Evolutionary conservation across 768 basidiomycete genomes (phyloP).

Genomic region (Amanita rubescens): DNA sequence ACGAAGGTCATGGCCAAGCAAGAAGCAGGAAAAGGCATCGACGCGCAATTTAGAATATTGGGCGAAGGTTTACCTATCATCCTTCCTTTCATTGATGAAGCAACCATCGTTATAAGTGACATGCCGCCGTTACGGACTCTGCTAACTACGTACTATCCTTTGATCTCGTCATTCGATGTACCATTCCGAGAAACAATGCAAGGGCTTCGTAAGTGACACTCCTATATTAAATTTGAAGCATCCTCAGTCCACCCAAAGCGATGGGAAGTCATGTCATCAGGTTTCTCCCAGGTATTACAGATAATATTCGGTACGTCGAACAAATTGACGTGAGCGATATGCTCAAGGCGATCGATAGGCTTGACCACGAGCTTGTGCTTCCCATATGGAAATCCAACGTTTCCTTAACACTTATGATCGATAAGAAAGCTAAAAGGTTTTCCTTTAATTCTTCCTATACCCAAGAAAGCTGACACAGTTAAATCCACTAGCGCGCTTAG

Average conservation of each 20-base stretch:
- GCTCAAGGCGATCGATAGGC: constrained; percentile 29
- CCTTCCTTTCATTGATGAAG: constrained; percentile 70
- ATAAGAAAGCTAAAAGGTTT: constrained; percentile 94
- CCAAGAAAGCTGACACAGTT: not conserved
- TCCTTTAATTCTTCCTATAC: constrained; percentile 9
- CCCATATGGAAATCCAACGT: constrained; percentile 93
- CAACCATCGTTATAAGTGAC: constrained; percentile 52
- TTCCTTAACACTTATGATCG: constrained; percentile 87
- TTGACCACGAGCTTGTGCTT: constrained; percentile 77
- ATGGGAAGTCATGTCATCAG: constrained; percentile 67
- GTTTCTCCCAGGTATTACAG: constrained; percentile 30
- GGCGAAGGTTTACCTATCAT: constrained; percentile 81
- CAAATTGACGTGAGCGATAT: not conserved
- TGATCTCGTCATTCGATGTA: constrained; percentile 54
- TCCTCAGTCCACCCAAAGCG: constrained; percentile 27
- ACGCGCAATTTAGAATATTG: constrained; percentile 67
- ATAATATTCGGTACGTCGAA: not conserved
- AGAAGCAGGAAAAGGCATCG: constrained; percentile 57
- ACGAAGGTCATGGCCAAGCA: constrained; percentile 92
- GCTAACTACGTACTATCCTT: constrained; percentile 74
- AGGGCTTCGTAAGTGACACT: constrained; percentile 38
- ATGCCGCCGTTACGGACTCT: constrained; percentile 54
- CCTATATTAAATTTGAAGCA: not conserved
- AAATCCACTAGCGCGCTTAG: constrained; percentile 64
- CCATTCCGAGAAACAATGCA: constrained; percentile 51